Base-by-base conservation (phyloP, 192 early-diverging fungal genomes). In the Diversispora eburnea region DNA sequence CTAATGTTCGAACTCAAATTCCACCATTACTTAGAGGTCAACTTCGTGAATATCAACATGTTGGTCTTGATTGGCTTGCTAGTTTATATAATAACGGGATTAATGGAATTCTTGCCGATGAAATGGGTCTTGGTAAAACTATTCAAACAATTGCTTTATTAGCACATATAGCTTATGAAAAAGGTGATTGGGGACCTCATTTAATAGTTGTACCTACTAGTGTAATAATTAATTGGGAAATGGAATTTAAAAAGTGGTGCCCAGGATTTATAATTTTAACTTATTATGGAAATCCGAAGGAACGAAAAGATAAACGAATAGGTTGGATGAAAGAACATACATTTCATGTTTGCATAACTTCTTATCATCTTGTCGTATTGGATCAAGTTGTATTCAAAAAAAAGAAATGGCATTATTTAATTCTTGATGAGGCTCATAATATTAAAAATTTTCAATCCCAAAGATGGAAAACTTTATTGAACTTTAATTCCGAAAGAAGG, bases 41-140 rank as follows among this genome's bases (percentile, higher is more conserved):
- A 22, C 84, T 98, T 76, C 87, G 94, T 59, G 90, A 92, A 77
- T 96, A 98, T 80, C 96, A 98, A 77, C 84, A 91, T 57, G 89
- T 92, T 20, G 96, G 96, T 3, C 80, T 95, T 77, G 92, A 93
- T 71, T 98, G 96, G 96, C 81, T 98, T 39, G 91, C 90, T 15
- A 88, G 86, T 65, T 80, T 98, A 46, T 95, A 95, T 78, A 87
- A 87, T 56, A 92, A 95, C 65, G 88, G 90, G 3, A 78, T 95
- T 58, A 95, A 94, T 75, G 88, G 88, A 43, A 89, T 89, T 60
- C 75, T 89, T 42, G 88, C 88, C 0, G 88, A 89, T 61, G 88
- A 89, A 65, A 89, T 89, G 88, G 88, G 88, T 41, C 79, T 89
- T 13, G 80, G 84, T 73, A 84, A 92, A 77, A 89, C 88, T 0